A percentile compares a stretch with the other conserved stretches of the same genome.
These are phyloP conservation scores for Colletotrichum lini DNA, from an alignment of 2,329 filamentous ascomycete species.

Conservation along the genomic window DNA sequence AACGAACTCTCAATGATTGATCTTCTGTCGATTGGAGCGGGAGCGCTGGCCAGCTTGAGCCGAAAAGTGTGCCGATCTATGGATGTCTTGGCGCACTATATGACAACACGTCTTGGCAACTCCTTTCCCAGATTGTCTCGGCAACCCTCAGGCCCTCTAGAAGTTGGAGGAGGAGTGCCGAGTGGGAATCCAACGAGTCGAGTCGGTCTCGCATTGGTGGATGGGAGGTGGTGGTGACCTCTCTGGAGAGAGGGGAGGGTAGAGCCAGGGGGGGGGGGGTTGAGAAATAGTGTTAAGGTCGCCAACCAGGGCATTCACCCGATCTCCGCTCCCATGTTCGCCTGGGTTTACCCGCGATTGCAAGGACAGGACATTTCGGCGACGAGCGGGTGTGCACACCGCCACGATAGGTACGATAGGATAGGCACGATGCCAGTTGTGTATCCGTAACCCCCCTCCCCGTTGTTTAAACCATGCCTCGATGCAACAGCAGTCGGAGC, in stretches of 20 bases:
- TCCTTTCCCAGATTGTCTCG: conserved; percentile 34
- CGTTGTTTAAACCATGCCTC: conserved; percentile 4
- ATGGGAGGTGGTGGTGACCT: neutral
- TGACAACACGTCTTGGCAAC: conserved; percentile 26
- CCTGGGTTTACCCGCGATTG: neutral
- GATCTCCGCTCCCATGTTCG: conserved; percentile 16
- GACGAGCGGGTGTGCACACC: conserved; percentile 17
- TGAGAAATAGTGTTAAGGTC: neutral
- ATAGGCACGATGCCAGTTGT: no score
- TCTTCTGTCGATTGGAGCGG: neutral
- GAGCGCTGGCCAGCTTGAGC: neutral
- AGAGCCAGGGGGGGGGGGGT: neutral
- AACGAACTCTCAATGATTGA: neutral
- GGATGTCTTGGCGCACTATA: conserved; percentile 24
- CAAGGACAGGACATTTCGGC: conserved; percentile 1
- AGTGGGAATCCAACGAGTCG: conserved; percentile 3
- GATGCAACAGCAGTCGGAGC: conserved; percentile 9
- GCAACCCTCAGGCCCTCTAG: conserved; percentile 18
- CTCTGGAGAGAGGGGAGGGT: neutral
- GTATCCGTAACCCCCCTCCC: neutral
- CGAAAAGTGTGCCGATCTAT: conserved; percentile 21
- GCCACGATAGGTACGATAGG: neutral
- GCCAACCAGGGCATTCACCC: neutral
- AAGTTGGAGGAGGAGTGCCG: neutral
- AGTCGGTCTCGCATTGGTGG: conserved; percentile 26